Conservation (phyloP, 116 monocot genomes). For the Dioscorea cayenensis region DNA sequence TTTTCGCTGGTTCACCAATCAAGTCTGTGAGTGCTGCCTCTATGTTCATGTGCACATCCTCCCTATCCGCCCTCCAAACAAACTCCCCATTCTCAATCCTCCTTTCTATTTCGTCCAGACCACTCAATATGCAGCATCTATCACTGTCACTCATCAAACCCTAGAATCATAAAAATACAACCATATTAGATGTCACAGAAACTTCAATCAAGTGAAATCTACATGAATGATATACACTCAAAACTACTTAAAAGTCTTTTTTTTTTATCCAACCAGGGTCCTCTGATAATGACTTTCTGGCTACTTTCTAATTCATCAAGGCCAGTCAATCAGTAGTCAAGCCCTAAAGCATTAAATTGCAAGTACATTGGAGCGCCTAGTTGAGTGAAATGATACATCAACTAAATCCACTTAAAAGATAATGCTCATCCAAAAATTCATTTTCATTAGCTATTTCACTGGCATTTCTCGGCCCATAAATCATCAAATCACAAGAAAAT, state of each 20-base stretch:
- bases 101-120: slow-evolving; percentile 79
- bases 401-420: not conserved
- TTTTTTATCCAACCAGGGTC: not conserved
- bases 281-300: not conserved
- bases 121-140: slow-evolving; percentile 57
- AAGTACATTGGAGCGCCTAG: not conserved
- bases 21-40: slow-evolving; percentile 84
- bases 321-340: slow-evolving; percentile 61
- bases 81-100: slow-evolving; percentile 67
- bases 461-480: no score
- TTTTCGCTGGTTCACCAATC: slow-evolving; percentile 95
- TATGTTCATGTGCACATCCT: slow-evolving; percentile 99
- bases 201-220: not conserved
- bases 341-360: slow-evolving; percentile 28
- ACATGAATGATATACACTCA: not conserved
- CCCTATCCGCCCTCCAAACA: slow-evolving; percentile 77
- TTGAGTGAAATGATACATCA: not conserved
- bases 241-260: not conserved
- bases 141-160: slow-evolving; percentile 69
- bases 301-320: slow-evolving; percentile 71
- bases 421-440: not conserved
- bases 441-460: not conserved
- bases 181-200: not conserved
- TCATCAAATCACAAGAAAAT: no score
- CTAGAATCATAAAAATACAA: slow-evolving; percentile 20